These are phyloP conservation scores for Lactarius evosmus DNA, from an alignment of 768 basidiomycete genomes.

Conservation along the genomic window DNA sequence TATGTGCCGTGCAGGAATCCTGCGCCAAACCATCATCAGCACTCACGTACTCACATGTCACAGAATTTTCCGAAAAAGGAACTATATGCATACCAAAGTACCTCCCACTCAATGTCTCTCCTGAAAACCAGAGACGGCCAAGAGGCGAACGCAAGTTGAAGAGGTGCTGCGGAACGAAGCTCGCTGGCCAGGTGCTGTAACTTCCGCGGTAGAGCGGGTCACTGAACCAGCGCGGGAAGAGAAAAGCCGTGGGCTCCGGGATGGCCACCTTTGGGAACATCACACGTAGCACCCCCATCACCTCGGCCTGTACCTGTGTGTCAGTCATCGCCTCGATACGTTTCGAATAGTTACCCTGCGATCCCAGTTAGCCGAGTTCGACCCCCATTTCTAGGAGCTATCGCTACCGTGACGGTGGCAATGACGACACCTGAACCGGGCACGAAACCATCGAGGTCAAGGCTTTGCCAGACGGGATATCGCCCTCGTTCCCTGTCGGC, in stretches of 20 bases:
- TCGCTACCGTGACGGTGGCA: constrained; percentile 46
- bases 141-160: constrained; percentile 54
- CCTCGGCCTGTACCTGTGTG: constrained; percentile 47
- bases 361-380: not conserved
- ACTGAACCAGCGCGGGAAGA: constrained; percentile 49
- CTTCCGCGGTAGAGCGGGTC: constrained; percentile 53
- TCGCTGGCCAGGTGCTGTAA: constrained; percentile 63
- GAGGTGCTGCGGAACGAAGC: constrained; percentile 49
- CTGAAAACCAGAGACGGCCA: constrained; percentile 54
- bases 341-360: constrained; percentile 54
- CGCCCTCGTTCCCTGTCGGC: constrained; percentile 19
- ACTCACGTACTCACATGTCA: not conserved
- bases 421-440: constrained; percentile 57
- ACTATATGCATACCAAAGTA: constrained; percentile 47
- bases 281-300: constrained; percentile 47
- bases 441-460: constrained; percentile 54
- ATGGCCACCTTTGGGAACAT: constrained; percentile 56
- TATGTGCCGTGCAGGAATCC: constrained; percentile 35
- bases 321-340: constrained; percentile 54
- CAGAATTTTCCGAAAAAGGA: not conserved
- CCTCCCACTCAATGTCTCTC: constrained; percentile 53
- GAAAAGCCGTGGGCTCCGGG: constrained; percentile 53
- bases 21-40: not conserved
- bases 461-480: constrained; percentile 66
- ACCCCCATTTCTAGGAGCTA: constrained; percentile 26